Evolutionary conservation across 768 basidiomycete genomes (phyloP).

Genomic region (Collybia sp.): DNA sequence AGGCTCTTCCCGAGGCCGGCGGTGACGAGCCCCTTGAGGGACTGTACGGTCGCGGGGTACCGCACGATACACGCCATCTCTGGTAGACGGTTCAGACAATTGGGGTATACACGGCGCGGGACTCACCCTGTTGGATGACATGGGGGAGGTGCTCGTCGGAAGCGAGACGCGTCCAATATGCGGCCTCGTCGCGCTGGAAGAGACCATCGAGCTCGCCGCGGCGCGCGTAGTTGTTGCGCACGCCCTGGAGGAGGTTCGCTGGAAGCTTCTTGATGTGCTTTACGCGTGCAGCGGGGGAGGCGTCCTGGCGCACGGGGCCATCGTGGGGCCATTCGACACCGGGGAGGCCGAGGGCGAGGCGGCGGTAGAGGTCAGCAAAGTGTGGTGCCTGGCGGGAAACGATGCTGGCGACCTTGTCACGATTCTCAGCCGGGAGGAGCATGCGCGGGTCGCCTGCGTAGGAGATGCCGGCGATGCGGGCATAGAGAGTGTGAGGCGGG

Average conservation of each 20-base stretch:
- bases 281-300: slow-evolving; percentile 57
- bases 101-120: background rate
- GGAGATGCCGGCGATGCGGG: slow-evolving; percentile 78
- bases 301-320: slow-evolving; percentile 70
- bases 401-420: slow-evolving; percentile 91
- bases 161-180: slow-evolving; percentile 72
- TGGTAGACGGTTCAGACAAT: slow-evolving; percentile 19
- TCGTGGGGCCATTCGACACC: slow-evolving; percentile 70
- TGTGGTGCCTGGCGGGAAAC: slow-evolving; percentile 77
- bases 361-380: slow-evolving; percentile 85
- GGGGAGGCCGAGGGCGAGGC: slow-evolving; percentile 71
- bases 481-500: slow-evolving; percentile 77
- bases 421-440: slow-evolving; percentile 92
- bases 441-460: slow-evolving; percentile 93
- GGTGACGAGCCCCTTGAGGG: slow-evolving; percentile 80
- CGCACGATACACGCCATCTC: slow-evolving; percentile 78
- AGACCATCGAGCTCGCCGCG: slow-evolving; percentile 18
- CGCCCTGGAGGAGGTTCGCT: slow-evolving; percentile 50
- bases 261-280: slow-evolving; percentile 80
- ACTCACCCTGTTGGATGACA: slow-evolving; percentile 52
- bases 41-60: slow-evolving; percentile 79
- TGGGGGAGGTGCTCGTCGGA: slow-evolving; percentile 52
- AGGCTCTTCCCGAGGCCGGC: slow-evolving; percentile 78
- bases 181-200: slow-evolving; percentile 62
- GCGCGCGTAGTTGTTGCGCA: slow-evolving; percentile 48